These are phyloP conservation scores for Fallopia convolvulus DNA, from an alignment of 148 eudicot species.

Conservation along the genomic window DNA sequence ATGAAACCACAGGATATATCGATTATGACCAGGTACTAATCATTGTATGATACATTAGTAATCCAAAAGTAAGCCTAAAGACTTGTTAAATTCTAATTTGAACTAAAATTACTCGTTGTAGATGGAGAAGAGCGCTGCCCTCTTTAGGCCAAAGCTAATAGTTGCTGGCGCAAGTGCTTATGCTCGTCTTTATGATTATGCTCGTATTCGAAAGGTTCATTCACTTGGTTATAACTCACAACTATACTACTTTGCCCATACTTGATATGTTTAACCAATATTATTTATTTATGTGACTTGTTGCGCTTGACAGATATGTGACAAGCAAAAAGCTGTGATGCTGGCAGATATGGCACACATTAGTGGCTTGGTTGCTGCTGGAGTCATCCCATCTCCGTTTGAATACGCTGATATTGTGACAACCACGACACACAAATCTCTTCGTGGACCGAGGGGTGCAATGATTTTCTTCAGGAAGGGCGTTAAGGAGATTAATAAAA, in stretches of 20 bases:
- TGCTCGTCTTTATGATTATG: constrained; percentile 91
- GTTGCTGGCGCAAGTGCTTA: constrained; percentile 99
- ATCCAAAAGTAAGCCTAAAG: background rate
- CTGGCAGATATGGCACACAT: constrained; percentile 98
- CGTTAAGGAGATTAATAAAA: constrained; percentile 45
- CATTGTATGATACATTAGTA: background rate
- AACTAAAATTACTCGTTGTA: constrained; percentile 20
- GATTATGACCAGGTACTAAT: constrained; percentile 80
- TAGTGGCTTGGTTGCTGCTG: constrained; percentile 92
- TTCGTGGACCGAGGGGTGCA: constrained; percentile 64
- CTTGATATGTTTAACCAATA: background rate
- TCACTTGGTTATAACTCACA: background rate
- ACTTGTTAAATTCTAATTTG: background rate
- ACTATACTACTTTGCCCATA: background rate
- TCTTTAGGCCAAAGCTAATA: constrained; percentile 91
- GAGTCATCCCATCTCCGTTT: constrained; percentile 79
- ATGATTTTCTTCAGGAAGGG: constrained; percentile 65
- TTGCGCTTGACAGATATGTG: constrained; percentile 47
- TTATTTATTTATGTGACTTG: background rate
- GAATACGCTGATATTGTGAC: constrained; percentile 44
- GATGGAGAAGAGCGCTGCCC: constrained; percentile 96
- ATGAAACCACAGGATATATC: constrained; percentile 89
- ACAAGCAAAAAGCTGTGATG: constrained; percentile 88
- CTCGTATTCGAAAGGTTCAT: constrained; percentile 75
- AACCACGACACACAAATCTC: constrained; percentile 59